Evolutionary conservation across 345 rosid genomes (phyloP), one percentile per base, ranked within the genome.

Genomic region (Cardiospermum halicacabum): DNA sequence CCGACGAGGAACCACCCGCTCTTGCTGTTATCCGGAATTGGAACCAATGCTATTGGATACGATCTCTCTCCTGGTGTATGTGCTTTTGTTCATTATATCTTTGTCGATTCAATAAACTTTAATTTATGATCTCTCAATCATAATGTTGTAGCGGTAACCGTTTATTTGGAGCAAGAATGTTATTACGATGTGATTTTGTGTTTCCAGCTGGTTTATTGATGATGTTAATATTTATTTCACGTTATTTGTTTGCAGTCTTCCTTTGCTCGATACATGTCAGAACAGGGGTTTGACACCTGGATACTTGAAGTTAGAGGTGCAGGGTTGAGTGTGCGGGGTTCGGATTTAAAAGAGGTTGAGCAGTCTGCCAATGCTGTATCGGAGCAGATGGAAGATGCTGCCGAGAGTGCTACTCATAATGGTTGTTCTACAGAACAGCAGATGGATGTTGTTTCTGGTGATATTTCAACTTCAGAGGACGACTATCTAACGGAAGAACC

Each of bases 281-380:
- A 71, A 58, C 86, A 91, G 62, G 99, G 99, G 68, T 94, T 87
- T 78, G 99, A 94, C 74, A 94, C 97, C 1, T 94, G 99, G 99
- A 62, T 91, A 69, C 93, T 94, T 27, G 99, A 94, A 75, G 85
- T 94, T 63, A 86, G 96, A 73, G 97, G 99, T 51, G 97, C 99
- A 28, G 99, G 99, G 6, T 74, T 94, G 78, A 94, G 97, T 59
- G 72, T 83, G 43, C 76, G 69, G 67, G 88, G 72, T 60, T 82
- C 88, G 12, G 77, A 76, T 76, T 62, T 83, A 10, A 67, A 88
- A 82, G 91, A 81, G 43, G 72, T 70, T 60, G 68, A 84, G 71
- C 81, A 82, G 56, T 79, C 85, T 61, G 84, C 86, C 16, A 64
- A 70, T 47, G 73, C 66, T 62, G 66, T 70, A 45, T 88, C 85